phyloP scores from a whole-genome alignment of 2,329 filamentous ascomycete species.

The Colletotrichum karsti region DNA sequence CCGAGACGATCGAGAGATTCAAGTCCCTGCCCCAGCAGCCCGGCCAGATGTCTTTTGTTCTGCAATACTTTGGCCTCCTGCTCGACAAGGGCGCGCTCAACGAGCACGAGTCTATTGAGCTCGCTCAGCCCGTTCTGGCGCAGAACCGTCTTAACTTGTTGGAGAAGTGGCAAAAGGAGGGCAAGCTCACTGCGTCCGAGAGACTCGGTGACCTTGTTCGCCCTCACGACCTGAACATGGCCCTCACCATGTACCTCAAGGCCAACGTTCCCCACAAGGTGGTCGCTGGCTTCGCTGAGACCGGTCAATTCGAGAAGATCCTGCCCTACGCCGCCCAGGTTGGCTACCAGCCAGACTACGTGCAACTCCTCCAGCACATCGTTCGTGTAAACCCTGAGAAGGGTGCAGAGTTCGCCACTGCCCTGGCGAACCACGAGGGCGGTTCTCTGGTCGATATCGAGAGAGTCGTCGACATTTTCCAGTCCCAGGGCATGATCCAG shows the following conservation, averaged over 20 bases:
- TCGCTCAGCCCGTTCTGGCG: slow-evolving; percentile 89
- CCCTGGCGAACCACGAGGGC: slow-evolving; percentile 87
- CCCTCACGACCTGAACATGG: slow-evolving; percentile 86
- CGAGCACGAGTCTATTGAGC: slow-evolving; percentile 90
- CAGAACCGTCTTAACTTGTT: slow-evolving; percentile 96
- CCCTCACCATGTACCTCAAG: slow-evolving; percentile 88
- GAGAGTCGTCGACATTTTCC: slow-evolving; percentile 96
- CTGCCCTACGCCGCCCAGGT: slow-evolving; percentile 86
- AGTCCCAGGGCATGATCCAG: slow-evolving; percentile 97
- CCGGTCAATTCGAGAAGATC: slow-evolving; percentile 96
- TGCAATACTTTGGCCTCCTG: slow-evolving; percentile 98
- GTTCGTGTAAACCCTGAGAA: slow-evolving; percentile 92
- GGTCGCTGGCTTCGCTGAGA: slow-evolving; percentile 93
- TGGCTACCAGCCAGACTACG: slow-evolving; percentile 95
- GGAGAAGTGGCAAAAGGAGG: slow-evolving; percentile 97
- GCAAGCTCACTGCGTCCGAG: slow-evolving; percentile 95
- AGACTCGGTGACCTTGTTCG: slow-evolving; percentile 95
- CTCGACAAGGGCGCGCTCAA: slow-evolving; percentile 95
- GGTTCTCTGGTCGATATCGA: slow-evolving; percentile 91
- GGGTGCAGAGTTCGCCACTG: slow-evolving; percentile 92
- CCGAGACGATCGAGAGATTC: slow-evolving; percentile 95
- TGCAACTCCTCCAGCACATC: slow-evolving; percentile 90
- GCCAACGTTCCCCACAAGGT: slow-evolving; percentile 94
- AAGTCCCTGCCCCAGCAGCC: slow-evolving; percentile 84
- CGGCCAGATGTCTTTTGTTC: slow-evolving; percentile 89